phyloP scores from a whole-genome alignment of 106 monocot genomes.

The Acorus calamus region DNA sequence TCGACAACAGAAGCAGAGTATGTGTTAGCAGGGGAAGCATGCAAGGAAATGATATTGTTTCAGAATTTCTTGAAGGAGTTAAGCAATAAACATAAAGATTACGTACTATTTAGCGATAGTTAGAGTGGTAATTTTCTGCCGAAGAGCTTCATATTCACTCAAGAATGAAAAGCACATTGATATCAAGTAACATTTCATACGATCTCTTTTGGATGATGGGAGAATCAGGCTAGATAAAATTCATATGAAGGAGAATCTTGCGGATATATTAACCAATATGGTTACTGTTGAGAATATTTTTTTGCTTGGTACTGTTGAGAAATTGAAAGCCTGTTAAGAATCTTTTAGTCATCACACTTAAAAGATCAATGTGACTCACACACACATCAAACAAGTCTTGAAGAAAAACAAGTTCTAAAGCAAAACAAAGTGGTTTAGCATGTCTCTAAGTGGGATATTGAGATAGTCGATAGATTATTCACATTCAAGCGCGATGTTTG shows the following conservation, averaged over 20 bases:
- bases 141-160: neutral
- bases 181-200: neutral
- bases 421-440: too few relatives aligned
- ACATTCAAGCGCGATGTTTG: too few relatives aligned
- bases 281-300: too few relatives aligned
- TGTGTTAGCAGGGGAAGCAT: neutral
- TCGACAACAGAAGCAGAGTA: neutral
- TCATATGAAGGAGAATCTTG: neutral
- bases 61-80: neutral
- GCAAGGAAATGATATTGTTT: neutral
- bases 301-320: neutral
- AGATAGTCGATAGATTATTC: too few relatives aligned
- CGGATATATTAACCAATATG: neutral
- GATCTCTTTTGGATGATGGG: neutral
- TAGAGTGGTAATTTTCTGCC: neutral
- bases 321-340: neutral
- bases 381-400: too few relatives aligned
- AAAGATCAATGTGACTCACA: too few relatives aligned
- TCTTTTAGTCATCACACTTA: too few relatives aligned
- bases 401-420: too few relatives aligned
- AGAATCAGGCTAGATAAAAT: neutral
- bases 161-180: neutral
- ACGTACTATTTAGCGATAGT: neutral
- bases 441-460: too few relatives aligned
- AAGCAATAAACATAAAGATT: neutral